Percentiles rank a stretch among this genome's conserved stretches.
phyloP scores from a whole-genome alignment of 176 grass and related monocot genomes.

The Musa acuminata region DNA sequence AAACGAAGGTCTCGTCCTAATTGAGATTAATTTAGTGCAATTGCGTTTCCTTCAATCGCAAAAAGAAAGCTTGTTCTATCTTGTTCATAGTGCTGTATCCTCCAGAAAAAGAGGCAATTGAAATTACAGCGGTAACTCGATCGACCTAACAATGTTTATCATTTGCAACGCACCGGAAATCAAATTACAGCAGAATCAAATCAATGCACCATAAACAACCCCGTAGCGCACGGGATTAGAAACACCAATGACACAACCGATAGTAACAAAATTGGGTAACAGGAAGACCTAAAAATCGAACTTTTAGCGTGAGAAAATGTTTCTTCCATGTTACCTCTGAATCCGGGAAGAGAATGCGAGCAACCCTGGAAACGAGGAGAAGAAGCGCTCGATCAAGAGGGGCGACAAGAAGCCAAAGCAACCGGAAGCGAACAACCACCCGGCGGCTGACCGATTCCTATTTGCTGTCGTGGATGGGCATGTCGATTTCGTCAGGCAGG shows the following conservation, averaged over 20 bases:
- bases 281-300: neutral
- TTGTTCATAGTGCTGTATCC: too few species aligned
- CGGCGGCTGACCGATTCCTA: neutral
- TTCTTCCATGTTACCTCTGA: neutral
- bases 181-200: neutral
- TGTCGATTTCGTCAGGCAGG: neutral
- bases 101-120: too few species aligned
- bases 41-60: too few species aligned
- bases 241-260: neutral
- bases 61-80: too few species aligned
- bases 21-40: too few species aligned
- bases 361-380: neutral
- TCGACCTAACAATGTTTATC: neutral
- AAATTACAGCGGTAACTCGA: too few species aligned
- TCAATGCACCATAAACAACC: neutral
- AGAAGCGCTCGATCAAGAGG: neutral
- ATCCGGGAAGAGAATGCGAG: neutral
- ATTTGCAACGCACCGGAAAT: too few species aligned
- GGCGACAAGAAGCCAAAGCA: neutral
- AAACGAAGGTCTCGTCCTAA: too few species aligned
- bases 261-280: neutral
- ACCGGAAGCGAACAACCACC: neutral
- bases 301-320: neutral
- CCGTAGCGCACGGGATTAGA: neutral
- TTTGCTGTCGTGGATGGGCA: neutral